A percentile compares a stretch with the other conserved stretches of the same genome.
Evolutionary conservation across 352 stramenopile species (phyloP).

Genomic region (Phytophthora agathidicida): DNA sequence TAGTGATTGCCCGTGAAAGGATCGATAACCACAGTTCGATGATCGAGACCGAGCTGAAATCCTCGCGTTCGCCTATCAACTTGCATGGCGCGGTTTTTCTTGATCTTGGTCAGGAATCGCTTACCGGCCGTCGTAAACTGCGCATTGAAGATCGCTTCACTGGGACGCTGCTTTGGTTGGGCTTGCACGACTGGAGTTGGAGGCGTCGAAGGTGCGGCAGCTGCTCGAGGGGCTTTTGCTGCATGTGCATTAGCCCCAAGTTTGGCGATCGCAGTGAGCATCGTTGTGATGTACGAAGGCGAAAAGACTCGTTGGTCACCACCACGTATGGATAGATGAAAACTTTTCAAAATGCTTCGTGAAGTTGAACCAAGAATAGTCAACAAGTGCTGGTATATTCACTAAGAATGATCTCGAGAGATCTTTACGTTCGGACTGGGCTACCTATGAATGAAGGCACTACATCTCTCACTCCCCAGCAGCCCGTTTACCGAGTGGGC

Average conservation of each 20-base stretch:
- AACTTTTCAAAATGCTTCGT: conserved; percentile 3
- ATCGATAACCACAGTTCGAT: conserved; percentile 52
- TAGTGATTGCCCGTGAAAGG: conserved; percentile 67
- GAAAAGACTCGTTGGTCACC: not conserved
- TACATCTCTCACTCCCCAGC: too few relatives aligned
- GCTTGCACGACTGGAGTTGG: not conserved
- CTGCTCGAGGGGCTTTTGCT: conserved; percentile 4
- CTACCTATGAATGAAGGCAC: too few relatives aligned
- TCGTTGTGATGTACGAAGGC: conserved; percentile 19
- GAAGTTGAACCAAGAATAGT: conserved; percentile 16
- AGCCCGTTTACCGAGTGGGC: too few relatives aligned
- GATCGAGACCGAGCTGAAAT: conserved; percentile 59
- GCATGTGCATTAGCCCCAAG: not conserved
- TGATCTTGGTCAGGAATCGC: conserved; percentile 72
- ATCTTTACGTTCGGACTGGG: too few relatives aligned
- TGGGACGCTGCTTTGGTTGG: conserved; percentile 36
- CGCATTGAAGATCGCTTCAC: conserved; percentile 83
- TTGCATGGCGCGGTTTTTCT: conserved; percentile 81
- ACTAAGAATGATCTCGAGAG: too few relatives aligned
- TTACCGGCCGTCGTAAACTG: conserved; percentile 75
- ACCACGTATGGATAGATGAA: not conserved
- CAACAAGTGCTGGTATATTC: too few relatives aligned
- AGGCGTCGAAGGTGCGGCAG: not conserved
- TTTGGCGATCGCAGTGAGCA: conserved; percentile 17
- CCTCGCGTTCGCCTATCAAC: conserved; percentile 69